These are phyloP conservation scores for Scutellospora calospora DNA, from an alignment of 371 early-diverging fungal species.

Conservation along the genomic window DNA sequence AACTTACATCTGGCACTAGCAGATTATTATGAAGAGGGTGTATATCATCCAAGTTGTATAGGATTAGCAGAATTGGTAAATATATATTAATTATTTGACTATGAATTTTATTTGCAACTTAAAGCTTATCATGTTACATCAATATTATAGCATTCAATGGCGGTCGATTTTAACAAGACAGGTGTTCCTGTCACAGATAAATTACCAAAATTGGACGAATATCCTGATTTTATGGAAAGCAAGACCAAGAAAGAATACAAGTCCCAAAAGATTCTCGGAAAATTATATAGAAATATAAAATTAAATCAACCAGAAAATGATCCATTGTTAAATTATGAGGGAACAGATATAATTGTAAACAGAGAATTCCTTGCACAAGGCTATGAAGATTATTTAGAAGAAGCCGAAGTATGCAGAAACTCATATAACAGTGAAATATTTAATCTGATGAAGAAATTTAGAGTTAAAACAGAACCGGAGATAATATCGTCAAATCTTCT, in stretches of 20 bases:
- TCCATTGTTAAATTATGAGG: conserved; percentile 43
- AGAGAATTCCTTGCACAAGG: conserved; percentile 56
- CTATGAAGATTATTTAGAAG: conserved; percentile 63
- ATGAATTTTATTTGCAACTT: not conserved
- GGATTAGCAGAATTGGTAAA: conserved; percentile 65
- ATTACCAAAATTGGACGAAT: conserved; percentile 57
- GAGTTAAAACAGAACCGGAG: conserved; percentile 63
- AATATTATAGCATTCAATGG: conserved; percentile 53
- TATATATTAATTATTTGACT: conserved; percentile 25
- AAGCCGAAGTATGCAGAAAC: conserved; percentile 54
- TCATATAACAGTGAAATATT: conserved; percentile 62
- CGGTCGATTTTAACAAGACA: conserved; percentile 76
- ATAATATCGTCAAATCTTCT: conserved; percentile 55
- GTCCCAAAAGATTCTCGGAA: conserved; percentile 68
- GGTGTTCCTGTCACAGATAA: conserved; percentile 56
- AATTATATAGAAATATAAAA: conserved; percentile 66
- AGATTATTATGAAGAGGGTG: conserved; percentile 62
- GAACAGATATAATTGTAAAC: conserved; percentile 45
- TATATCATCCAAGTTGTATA: conserved; percentile 61
- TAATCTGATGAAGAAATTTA: conserved; percentile 72
- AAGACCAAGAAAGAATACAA: conserved; percentile 59
- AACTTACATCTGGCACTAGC: conserved; percentile 78
- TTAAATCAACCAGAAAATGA: conserved; percentile 21
- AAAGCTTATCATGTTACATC: not conserved
- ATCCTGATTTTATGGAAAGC: conserved; percentile 87